Percentiles rank a stretch among this genome's conserved stretches.
These are phyloP conservation scores for Dactylellina parvicollis DNA, from an alignment of 2,329 filamentous ascomycete species.

Conservation along the genomic window DNA sequence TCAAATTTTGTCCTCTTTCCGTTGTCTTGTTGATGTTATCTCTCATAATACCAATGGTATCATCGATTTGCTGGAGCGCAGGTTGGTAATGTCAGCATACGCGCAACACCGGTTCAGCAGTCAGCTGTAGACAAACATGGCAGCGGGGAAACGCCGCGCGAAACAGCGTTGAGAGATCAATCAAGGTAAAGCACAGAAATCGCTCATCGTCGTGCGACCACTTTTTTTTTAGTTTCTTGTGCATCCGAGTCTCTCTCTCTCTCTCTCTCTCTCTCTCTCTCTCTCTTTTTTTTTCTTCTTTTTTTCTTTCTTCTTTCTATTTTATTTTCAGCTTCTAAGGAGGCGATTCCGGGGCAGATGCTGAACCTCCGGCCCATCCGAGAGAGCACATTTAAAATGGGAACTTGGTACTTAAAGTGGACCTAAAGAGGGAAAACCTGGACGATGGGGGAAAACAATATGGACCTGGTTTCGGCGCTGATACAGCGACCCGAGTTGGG, in stretches of 20 bases:
- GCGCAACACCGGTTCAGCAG: not conserved
- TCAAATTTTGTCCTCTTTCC: constrained; percentile 87
- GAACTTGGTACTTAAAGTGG: not conserved
- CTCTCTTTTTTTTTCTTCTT: not conserved
- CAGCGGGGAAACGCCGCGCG: not conserved
- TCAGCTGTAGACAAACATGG: not conserved
- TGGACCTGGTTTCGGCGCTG: not conserved
- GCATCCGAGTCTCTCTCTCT: no score
- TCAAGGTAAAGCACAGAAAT: not conserved
- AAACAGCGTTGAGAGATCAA: not conserved
- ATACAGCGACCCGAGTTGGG: not conserved
- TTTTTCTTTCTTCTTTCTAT: no score
- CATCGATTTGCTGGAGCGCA: constrained; percentile 87
- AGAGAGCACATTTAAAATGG: not conserved
- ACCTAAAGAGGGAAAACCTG: not conserved
- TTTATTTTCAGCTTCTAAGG: not conserved
- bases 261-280: no score
- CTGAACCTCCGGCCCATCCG: constrained; percentile 11
- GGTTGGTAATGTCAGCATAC: constrained; percentile 29
- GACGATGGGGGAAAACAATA: not conserved
- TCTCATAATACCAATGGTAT: constrained; percentile 92
- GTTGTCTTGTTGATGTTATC: constrained; percentile 98
- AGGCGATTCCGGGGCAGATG: not conserved
- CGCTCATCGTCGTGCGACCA: no score
- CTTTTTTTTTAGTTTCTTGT: no score